These are phyloP conservation scores for Boletus subcaerulescens DNA, from an alignment of 768 basidiomycete species.

Conservation along the genomic window DNA sequence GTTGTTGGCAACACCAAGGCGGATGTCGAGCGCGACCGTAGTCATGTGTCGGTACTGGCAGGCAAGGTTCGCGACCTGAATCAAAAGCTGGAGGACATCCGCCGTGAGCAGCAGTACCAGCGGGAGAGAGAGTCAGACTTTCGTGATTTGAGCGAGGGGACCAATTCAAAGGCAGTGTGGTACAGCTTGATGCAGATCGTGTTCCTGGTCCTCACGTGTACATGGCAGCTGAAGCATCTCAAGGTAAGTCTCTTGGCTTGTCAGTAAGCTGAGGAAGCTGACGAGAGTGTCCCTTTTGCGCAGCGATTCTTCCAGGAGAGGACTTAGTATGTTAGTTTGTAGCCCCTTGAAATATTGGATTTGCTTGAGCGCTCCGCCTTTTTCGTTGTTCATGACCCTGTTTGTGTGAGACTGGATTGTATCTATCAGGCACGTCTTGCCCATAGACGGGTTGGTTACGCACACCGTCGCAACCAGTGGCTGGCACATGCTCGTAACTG, in stretches of 20 bases:
- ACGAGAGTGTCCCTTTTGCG: neutral
- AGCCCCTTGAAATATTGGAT: constrained; percentile 6
- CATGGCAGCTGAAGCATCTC: constrained; percentile 92
- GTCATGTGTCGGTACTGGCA: constrained; percentile 79
- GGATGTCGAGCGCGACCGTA: constrained; percentile 84
- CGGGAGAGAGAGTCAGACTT: constrained; percentile 92
- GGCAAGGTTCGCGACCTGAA: constrained; percentile 89
- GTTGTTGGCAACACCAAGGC: constrained; percentile 85
- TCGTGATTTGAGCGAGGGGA: constrained; percentile 81
- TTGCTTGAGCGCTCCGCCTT: neutral
- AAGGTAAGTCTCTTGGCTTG: constrained; percentile 47
- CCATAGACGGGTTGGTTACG: too few species aligned
- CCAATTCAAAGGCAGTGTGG: constrained; percentile 93
- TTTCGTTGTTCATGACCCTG: neutral
- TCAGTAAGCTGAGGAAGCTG: neutral
- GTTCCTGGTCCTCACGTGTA: constrained; percentile 79
- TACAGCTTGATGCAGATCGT: constrained; percentile 87
- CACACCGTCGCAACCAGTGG: too few species aligned
- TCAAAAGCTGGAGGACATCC: constrained; percentile 87
- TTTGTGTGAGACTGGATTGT: neutral
- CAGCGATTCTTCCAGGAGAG: constrained; percentile 88
- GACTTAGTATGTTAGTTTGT: constrained; percentile 37
- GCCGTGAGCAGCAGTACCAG: constrained; percentile 96
- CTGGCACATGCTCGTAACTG: neutral
- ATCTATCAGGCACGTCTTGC: neutral